Percentiles rank a stretch among this genome's conserved stretches.
phyloP scores from a whole-genome alignment of 768 basidiomycete species.

The Phlegmacium glaucopus region DNA sequence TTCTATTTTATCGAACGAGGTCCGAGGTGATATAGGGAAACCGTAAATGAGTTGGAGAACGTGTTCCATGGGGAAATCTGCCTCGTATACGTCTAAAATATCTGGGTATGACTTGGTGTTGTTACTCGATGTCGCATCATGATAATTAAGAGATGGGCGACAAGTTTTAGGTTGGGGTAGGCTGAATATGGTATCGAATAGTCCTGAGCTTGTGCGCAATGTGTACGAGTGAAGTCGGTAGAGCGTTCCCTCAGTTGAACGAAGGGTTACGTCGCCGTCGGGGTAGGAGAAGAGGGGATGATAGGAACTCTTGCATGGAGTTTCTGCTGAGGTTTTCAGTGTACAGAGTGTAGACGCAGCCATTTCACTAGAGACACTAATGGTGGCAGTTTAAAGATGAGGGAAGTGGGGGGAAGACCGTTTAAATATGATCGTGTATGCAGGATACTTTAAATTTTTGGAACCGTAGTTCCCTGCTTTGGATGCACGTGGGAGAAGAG shows the following conservation, averaged over 20 bases:
- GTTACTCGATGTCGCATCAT: neutral
- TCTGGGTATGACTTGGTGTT: neutral
- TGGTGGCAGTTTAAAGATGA: slow-evolving; percentile 1
- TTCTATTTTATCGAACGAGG: slow-evolving; percentile 50
- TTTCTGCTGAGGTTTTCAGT: slow-evolving; percentile 12
- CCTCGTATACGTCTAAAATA: slow-evolving; percentile 36
- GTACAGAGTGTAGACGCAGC: slow-evolving; percentile 6
- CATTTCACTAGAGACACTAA: slow-evolving; percentile 16
- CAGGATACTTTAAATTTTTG: neutral
- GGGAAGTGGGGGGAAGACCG: neutral
- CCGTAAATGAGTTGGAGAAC: slow-evolving; percentile 58
- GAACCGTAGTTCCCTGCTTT: slow-evolving; percentile 11
- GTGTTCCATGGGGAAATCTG: slow-evolving; percentile 45
- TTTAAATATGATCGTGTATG: neutral
- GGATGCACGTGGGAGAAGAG: slow-evolving; percentile 20
- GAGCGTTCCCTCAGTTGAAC: slow-evolving; percentile 43
- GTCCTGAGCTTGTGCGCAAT: slow-evolving; percentile 54
- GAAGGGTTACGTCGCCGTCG: slow-evolving; percentile 34
- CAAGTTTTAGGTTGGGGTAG: slow-evolving; percentile 42
- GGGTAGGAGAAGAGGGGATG: slow-evolving; percentile 30
- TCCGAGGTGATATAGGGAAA: slow-evolving; percentile 43
- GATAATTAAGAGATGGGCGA: slow-evolving; percentile 1
- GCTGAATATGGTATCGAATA: slow-evolving; percentile 60
- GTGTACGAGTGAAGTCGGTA: slow-evolving; percentile 58
- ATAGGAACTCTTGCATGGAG: slow-evolving; percentile 14